Evolutionary conservation across 1,284 basidiomycete species (phyloP).

Genomic region (Puccinia sorghi): DNA sequence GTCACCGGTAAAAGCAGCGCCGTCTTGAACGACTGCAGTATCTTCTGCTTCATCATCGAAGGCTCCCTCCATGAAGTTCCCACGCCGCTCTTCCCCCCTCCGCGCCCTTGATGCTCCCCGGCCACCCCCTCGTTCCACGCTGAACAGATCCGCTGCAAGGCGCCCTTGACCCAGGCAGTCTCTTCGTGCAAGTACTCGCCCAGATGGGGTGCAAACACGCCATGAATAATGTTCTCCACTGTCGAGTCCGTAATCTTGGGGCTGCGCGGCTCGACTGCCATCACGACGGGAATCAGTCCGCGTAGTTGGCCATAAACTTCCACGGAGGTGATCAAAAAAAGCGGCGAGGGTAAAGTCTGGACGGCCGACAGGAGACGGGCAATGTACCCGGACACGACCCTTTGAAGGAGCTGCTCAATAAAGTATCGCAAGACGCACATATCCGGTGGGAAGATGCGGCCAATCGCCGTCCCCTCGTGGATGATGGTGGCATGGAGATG

Average conservation of each 20-base stretch:
- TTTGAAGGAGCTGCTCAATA: slow-evolving; percentile 71
- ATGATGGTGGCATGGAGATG: slow-evolving; percentile 68
- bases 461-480: slow-evolving; percentile 75
- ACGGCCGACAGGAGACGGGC: slow-evolving; percentile 74
- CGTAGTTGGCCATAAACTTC: slow-evolving; percentile 85
- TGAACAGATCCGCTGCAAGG: slow-evolving; percentile 73
- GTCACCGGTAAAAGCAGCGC: slow-evolving; percentile 88
- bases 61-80: slow-evolving; percentile 80
- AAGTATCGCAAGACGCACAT: slow-evolving; percentile 73
- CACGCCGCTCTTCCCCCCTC: slow-evolving; percentile 53
- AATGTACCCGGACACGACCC: slow-evolving; percentile 81
- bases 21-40: slow-evolving; percentile 86
- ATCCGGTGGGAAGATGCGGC: slow-evolving; percentile 77
- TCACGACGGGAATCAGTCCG: slow-evolving; percentile 76
- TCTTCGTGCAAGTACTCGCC: slow-evolving; percentile 96
- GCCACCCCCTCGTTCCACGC: slow-evolving; percentile 66
- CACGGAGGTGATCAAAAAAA: slow-evolving; percentile 80
- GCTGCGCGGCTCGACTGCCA: slow-evolving; percentile 59
- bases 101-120: not conserved
- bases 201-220: slow-evolving; percentile 92
- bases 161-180: slow-evolving; percentile 73
- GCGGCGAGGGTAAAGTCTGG: slow-evolving; percentile 70
- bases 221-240: slow-evolving; percentile 79
- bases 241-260: slow-evolving; percentile 59
- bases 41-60: slow-evolving; percentile 85